Evolutionary conservation across 2,329 filamentous ascomycete genomes (phyloP).

Genomic region (Fonsecaea nubica): DNA sequence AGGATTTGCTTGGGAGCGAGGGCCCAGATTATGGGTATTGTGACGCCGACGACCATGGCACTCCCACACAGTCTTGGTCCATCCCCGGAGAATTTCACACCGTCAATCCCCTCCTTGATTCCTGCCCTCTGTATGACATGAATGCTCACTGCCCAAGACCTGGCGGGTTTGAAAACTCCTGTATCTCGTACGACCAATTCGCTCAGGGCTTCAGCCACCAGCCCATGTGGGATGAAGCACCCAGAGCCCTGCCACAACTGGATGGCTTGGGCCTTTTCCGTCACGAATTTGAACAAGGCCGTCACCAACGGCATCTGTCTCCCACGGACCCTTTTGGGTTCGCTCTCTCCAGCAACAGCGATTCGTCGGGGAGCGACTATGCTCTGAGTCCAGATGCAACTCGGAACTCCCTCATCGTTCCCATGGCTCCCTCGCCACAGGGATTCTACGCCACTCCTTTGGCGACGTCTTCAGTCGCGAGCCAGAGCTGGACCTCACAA

Average conservation of each 20-base stretch:
- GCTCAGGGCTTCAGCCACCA: constrained; percentile 32
- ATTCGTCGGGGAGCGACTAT: constrained; percentile 33
- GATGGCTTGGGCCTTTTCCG: constrained; percentile 5
- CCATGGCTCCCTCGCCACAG: constrained; percentile 3
- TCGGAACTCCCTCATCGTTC: constrained; percentile 14
- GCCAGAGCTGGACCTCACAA: constrained; percentile 19
- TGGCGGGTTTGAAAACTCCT: constrained; percentile 3
- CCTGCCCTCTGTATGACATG: constrained; percentile 11
- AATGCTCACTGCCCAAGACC: constrained; percentile 5
- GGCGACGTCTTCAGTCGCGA: not conserved
- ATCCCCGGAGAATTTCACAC: constrained; percentile 10
- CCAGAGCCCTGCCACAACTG: constrained; percentile 18
- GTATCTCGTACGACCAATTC: constrained; percentile 24
- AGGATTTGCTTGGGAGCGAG: constrained; percentile 27
- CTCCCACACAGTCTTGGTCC: constrained; percentile 15
- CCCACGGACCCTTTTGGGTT: constrained; percentile 28
- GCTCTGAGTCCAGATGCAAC: constrained; percentile 30
- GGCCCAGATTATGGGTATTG: constrained; percentile 15
- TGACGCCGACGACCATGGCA: constrained; percentile 8
- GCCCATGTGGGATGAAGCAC: not conserved
- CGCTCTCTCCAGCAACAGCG: constrained; percentile 29
- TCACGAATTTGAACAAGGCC: constrained; percentile 20
- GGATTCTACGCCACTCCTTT: constrained; percentile 6
- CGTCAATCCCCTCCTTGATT: constrained; percentile 28
- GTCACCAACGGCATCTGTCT: constrained; percentile 31